Base-by-base conservation (phyloP, 2,329 filamentous ascomycete genomes). In the Talaromyces pinophilus region DNA sequence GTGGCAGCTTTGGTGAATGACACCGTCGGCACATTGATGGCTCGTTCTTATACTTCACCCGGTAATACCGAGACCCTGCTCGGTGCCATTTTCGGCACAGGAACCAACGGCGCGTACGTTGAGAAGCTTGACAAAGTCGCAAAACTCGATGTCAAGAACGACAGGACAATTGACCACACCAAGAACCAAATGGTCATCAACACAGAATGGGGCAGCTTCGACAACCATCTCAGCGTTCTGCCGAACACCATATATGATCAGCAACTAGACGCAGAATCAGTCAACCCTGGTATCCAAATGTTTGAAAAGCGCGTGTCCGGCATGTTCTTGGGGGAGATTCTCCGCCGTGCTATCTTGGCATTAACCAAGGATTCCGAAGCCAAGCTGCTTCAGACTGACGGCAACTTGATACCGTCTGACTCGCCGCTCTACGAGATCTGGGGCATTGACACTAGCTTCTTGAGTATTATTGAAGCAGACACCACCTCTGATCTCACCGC, bases 281-380 rank as follows among this genome's bases (percentile, higher is more conserved):
- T 92, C 72, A 98, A 99, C 79, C 94, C 93, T 0, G 95, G 95
- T 30, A 88, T 96, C 68, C 95, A 99, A 77, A 97, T 98, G 92
- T 99, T 98, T 75, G 95, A 99, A 83, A 99, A 99, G 85, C 91
- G 94, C 59, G 90, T 99, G 17, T 97, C 93, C 0, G 95, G 95
- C 77, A 98, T 99, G 94, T 99, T 98, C 82, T 80, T 99, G 59
- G 95, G 95, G 64, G 95, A 99, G 79, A 93, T 98, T 69, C 85
- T 97, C 64, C 90, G 95, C 64, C 85, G 92, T 54, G 88, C 89
- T 17, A 82, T 97, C 25, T 78, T 95, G 61, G 84, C 88, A 66
- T 85, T 97, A 76, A 82, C 93, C 73, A 85, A 90, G 72, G 85
- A 92, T 71, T 83, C 88, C 33, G 77, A 84, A 0, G 81, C 90